Evolutionary conservation across 352 stramenopile genomes (phyloP), one percentile per base, ranked within the genome.

Genomic region (Globisporangium solare): DNA sequence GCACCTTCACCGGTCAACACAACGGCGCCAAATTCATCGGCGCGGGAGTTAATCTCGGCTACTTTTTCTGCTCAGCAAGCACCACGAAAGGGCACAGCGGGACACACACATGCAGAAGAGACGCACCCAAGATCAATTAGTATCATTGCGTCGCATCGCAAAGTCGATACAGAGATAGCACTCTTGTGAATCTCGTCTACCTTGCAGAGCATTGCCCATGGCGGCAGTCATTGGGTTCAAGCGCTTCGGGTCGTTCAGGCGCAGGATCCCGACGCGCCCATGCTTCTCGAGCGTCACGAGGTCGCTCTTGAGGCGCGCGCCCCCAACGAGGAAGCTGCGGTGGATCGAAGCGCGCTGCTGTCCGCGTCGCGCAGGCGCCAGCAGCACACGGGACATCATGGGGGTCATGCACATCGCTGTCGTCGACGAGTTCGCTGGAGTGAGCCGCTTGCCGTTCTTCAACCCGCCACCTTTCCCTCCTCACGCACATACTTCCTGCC

Each of bases 211-310:
- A n/a, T 75, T 60, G 51, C 86, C 89, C 74, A 97, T 90, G 56
- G 88, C 71, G 3, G 74, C 65, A 1, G 89, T 96, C 67, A 97
- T 77, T 13, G 89, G 79, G 70, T 97, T 97, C 46, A 92, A 71
- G n/a, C 79, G 87, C 61, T 76, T 71, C 0, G 85, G 86, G 41
- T 91, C 77, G 51, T 96, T 88, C 10, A 97, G 64, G 0, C 70
- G 72, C 66, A 86, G 51, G 46, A 86, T 74, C 12, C 65, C 75
- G 47, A 86, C 68, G 42, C 56, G 50, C 7, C 73, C 73, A 37
- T 65, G 57, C 66, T 74, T 71, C 63, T 86, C 73, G 21, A 86
- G 65, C 52, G 73, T 81, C 61, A 81, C 75, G 18, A 74, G 51
- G 40, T 68, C 64, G 51, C 72, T 79, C 64, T 64, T 75, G 17